Conservation (phyloP, 805 yeast genomes). For the Yarrowia porcina region DNA sequence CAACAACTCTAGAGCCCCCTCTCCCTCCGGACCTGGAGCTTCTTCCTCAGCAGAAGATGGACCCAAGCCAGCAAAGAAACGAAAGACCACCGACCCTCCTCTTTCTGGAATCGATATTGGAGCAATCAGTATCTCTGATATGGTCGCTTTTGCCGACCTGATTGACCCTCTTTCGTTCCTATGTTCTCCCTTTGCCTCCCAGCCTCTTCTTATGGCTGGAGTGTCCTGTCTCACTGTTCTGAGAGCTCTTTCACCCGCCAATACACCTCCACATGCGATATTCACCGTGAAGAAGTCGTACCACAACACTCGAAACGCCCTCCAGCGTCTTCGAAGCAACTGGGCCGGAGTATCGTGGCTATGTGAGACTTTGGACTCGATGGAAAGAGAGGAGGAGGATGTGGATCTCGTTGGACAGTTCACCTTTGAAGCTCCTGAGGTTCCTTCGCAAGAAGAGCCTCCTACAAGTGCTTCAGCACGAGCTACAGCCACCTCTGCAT, state of each 20-base stretch:
- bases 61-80: background rate
- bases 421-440: conserved; percentile 4
- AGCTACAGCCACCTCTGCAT: background rate
- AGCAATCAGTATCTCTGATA: conserved; percentile 36
- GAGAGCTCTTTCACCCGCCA: conserved; percentile 29
- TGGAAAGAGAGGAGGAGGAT: conserved; percentile 34
- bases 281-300: conserved; percentile 31
- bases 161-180: conserved; percentile 33
- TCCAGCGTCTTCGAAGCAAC: conserved; percentile 30
- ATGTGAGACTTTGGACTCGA: conserved; percentile 33
- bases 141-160: conserved; percentile 35
- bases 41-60: background rate
- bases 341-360: conserved; percentile 37
- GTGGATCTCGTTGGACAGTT: conserved; percentile 31
- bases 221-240: conserved; percentile 33
- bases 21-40: background rate
- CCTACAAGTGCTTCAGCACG: background rate
- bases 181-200: conserved; percentile 34
- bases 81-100: conserved; percentile 8
- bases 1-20: conserved; percentile 17
- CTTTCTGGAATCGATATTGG: conserved; percentile 32
- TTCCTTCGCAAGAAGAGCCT: background rate
- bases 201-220: conserved; percentile 35
- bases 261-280: conserved; percentile 28
- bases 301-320: conserved; percentile 32